Conservation (phyloP, 805 yeast genomes). For the Starmerella roubikii region DNA sequence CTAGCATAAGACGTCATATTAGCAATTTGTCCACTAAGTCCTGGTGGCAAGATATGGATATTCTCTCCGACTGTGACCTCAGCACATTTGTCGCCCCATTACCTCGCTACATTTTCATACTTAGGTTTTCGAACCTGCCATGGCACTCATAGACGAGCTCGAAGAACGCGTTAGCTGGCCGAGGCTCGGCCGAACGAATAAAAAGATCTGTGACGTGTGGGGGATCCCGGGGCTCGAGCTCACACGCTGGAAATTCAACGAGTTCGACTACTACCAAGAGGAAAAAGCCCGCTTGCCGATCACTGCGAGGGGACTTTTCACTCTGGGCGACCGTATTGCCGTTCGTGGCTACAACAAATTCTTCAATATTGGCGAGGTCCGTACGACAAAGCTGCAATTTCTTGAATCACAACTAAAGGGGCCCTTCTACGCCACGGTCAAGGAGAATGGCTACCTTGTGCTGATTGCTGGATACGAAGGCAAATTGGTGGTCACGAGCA, state of each 20-base stretch:
- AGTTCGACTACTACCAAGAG: conserved; percentile 63
- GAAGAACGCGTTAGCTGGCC: neutral
- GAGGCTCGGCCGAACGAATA: conserved; percentile 15
- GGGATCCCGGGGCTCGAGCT: conserved; percentile 20
- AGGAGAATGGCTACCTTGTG: conserved; percentile 89
- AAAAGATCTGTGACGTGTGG: conserved; percentile 19
- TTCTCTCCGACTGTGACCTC: no score
- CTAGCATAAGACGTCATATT: no score
- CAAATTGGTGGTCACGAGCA: conserved; percentile 72
- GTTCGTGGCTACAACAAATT: conserved; percentile 91
- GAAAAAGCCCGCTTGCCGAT: conserved; percentile 44
- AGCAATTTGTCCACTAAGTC: no score
- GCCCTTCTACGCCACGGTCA: conserved; percentile 67
- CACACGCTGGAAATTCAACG: conserved; percentile 68
- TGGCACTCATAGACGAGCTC: neutral
- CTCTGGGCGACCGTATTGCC: conserved; percentile 35
- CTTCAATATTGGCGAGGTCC: conserved; percentile 63
- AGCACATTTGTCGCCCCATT: no score
- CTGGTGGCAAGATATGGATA: no score
- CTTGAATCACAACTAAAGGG: conserved; percentile 36
- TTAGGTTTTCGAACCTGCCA: neutral
- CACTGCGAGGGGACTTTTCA: conserved; percentile 76
- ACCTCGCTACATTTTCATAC: no score
- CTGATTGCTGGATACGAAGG: conserved; percentile 72
- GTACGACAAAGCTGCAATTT: conserved; percentile 36